Evolutionary conservation across 208 protist genomes (phyloP).

Genomic region (Crithidia expoeki): DNA sequence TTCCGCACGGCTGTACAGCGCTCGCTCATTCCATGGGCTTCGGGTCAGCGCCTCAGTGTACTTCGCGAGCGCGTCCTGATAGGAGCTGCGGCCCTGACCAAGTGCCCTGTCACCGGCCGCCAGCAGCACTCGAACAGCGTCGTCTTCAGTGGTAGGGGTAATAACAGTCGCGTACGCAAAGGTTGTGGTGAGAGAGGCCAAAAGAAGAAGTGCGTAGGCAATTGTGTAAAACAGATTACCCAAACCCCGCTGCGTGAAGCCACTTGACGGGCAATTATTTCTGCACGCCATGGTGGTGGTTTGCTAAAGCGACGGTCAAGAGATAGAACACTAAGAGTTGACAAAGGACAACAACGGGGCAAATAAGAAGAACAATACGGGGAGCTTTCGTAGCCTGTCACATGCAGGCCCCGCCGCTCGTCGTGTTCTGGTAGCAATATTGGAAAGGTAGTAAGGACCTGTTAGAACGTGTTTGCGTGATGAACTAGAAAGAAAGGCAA

Average conservation of each 20-base stretch:
- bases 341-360: background rate
- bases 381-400: background rate
- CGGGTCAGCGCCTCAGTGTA: constrained; percentile 78
- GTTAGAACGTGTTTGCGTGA: too few relatives aligned
- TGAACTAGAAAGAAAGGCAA: too few relatives aligned
- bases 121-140: constrained; percentile 51
- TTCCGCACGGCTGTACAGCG: constrained; percentile 80
- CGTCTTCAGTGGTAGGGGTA: too few relatives aligned
- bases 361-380: background rate
- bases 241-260: background rate
- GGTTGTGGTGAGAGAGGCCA: background rate
- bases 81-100: constrained; percentile 61
- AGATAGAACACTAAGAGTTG: background rate
- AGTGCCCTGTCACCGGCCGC: constrained; percentile 72
- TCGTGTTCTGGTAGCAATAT: background rate
- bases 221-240: background rate
- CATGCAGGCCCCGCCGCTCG: too few relatives aligned
- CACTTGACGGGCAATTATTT: background rate
- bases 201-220: background rate
- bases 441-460: too few relatives aligned
- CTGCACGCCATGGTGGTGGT: background rate
- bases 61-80: constrained; percentile 85
- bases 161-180: background rate
- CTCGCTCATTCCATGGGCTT: constrained; percentile 61
- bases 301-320: background rate